Conservation (phyloP, 352 stramenopile genomes). For the Phytophthora megakarya region DNA sequence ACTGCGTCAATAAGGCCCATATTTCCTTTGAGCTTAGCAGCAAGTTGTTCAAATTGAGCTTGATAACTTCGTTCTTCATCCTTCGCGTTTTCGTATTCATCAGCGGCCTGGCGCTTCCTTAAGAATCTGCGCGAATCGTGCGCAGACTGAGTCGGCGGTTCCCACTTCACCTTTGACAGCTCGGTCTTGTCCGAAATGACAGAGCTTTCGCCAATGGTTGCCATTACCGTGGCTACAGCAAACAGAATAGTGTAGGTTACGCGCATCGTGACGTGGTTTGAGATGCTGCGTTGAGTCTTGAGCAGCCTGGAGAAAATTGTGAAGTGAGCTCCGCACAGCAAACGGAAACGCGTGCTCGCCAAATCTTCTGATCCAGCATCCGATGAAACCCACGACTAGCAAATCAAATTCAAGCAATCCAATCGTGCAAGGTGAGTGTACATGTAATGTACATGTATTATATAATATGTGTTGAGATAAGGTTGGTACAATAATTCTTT, state of each 20-base stretch:
- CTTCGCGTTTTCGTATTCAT: background rate
- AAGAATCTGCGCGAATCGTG: background rate
- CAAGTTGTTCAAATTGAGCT: too few species aligned
- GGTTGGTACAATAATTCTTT: too few species aligned
- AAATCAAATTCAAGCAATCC: background rate
- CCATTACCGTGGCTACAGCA: background rate
- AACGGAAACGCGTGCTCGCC: background rate
- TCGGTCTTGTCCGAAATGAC: background rate
- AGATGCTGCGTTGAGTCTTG: background rate
- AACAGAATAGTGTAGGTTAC: background rate
- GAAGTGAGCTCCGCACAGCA: background rate
- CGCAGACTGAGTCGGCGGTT: background rate
- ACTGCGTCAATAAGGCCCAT: too few species aligned
- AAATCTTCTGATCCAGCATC: background rate
- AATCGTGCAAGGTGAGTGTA: too few species aligned
- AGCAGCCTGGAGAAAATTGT: background rate
- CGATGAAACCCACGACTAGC: background rate
- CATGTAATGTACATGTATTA: too few species aligned
- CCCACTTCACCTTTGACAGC: background rate
- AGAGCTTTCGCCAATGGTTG: background rate
- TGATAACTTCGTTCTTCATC: background rate
- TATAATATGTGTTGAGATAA: too few species aligned
- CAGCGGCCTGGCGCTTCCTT: background rate
- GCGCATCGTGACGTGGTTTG: background rate
- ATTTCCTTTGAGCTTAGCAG: too few species aligned